Evolutionary conservation across 2,329 filamentous ascomycete genomes (phyloP), one percentile per base, ranked within the genome.

Genomic region (Pseudocercospora crystallina): DNA sequence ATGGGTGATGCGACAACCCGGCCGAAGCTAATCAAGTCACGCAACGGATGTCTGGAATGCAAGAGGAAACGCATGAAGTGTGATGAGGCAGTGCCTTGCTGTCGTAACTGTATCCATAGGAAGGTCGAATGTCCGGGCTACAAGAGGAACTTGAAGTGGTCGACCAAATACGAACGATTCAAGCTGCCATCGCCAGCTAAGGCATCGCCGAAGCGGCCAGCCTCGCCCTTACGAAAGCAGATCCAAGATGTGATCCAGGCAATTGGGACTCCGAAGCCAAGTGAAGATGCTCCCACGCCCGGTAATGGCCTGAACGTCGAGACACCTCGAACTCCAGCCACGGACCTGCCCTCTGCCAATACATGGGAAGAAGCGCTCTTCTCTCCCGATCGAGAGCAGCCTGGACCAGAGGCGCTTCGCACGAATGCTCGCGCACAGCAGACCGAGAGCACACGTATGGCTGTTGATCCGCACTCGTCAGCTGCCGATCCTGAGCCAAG

Each of bases 1-100:
- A 47, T 47, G 32, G 32, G 12, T n/a, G 43, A 47, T 17, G 34
- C 17, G 10, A 15, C 31, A 17, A 8, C 20, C 34, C 30, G 36
- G n/a, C 11, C 38, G 4, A 51, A 49, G 41, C 43, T 51, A 13
- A 38, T 43, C 35, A 55, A 51, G 33, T 51, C 48, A 34, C 48
- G 53, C 17, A 47, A 49, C 8, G 57, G 54, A 5, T 59, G 57
- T 31, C 43, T 32, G 7, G 50, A 44, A 4, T 57, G 57, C 39
- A 54, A 55, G 42, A 43, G 49, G 20, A 59, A 57, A 47, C 54
- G 57, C 36, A 53, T 56, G 54, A 53, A 53, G 36, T 56, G 49
- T 39, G 54, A 56, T 42, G 50, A 53, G 33, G 15, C 29, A 4
- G 11, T 42, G 7, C 54, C 54, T 10, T 20, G 8, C 9, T 56